Evolutionary conservation across 2,329 filamentous ascomycete genomes (phyloP).

Genomic region (Coniochaeta sp.): DNA sequence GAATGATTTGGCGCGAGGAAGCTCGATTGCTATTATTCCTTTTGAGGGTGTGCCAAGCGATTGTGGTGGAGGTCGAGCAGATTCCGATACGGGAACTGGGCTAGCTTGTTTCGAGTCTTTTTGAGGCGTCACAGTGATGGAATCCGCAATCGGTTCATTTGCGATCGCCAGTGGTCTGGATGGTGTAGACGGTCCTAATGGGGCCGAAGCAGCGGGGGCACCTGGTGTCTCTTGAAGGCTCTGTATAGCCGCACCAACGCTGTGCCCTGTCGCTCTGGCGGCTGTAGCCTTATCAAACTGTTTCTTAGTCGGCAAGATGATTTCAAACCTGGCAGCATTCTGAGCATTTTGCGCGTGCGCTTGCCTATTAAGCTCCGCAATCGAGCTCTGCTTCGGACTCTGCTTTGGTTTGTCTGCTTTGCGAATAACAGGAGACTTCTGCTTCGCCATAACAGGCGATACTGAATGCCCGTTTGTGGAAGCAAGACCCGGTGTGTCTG

Average conservation of each 20-base stretch:
- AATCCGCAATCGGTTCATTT: conserved; percentile 6
- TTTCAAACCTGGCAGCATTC: conserved; percentile 33
- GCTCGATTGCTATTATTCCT: conserved; percentile 36
- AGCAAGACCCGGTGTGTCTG: conserved; percentile 21
- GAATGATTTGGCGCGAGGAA: conserved; percentile 31
- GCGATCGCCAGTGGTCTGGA: conserved; percentile 16
- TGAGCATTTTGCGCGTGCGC: conserved; percentile 25
- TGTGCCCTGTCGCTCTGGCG: not conserved
- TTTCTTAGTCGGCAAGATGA: conserved; percentile 37
- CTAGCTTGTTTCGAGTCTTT: not conserved
- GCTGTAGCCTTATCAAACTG: conserved; percentile 13
- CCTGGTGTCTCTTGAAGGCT: not conserved
- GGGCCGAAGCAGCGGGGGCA: not conserved
- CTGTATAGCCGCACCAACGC: not conserved
- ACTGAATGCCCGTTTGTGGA: conserved; percentile 20
- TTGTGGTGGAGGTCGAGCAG: not conserved
- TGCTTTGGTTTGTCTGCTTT: conserved; percentile 13
- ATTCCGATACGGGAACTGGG: not conserved
- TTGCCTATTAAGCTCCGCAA: conserved; percentile 16
- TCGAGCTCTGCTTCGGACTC: conserved; percentile 4
- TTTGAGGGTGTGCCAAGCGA: conserved; percentile 8
- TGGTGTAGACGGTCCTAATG: conserved; percentile 14
- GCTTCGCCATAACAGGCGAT: conserved; percentile 20
- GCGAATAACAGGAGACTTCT: conserved; percentile 13
- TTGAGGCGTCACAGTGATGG: not conserved